Conservation (phyloP, 2,329 filamentous ascomycete genomes). For the Harringtonia lauricola region DNA sequence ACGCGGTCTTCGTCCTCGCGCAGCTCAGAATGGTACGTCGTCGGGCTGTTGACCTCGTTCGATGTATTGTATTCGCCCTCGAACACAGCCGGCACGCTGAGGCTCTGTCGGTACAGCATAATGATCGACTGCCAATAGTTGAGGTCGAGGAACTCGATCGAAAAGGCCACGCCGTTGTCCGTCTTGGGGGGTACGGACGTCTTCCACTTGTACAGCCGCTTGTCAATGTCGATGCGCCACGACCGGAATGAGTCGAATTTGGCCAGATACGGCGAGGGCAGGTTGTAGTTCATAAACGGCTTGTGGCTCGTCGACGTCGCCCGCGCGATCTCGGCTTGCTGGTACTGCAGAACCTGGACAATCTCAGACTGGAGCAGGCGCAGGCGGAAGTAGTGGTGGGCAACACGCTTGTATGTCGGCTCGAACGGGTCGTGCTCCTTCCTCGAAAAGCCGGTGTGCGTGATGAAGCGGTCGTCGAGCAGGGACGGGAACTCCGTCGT, state of each 20-base stretch:
- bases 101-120: constrained; percentile 85
- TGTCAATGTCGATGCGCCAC: constrained; percentile 83
- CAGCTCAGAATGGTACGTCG: constrained; percentile 51
- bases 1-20: constrained; percentile 81
- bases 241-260: constrained; percentile 76
- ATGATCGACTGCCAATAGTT: constrained; percentile 98
- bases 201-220: constrained; percentile 77
- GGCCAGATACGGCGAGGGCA: constrained; percentile 76
- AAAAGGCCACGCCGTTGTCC: constrained; percentile 81
- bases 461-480: constrained; percentile 82
- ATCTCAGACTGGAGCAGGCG: constrained; percentile 89
- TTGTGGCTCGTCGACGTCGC: constrained; percentile 53
- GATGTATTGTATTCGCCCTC: constrained; percentile 65
- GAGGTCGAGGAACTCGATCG: constrained; percentile 78
- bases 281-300: constrained; percentile 63
- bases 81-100: constrained; percentile 75
- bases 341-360: constrained; percentile 82
- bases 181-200: constrained; percentile 63
- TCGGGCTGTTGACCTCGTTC: constrained; percentile 52
- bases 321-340: constrained; percentile 73
- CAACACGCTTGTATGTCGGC: constrained; percentile 81
- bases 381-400: constrained; percentile 85
- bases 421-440: constrained; percentile 43
- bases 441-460: constrained; percentile 59
- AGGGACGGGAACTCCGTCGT: constrained; percentile 90